Base-by-base conservation (phyloP, 176 grass and related monocot species). In the Oryza australiensis region DNA sequence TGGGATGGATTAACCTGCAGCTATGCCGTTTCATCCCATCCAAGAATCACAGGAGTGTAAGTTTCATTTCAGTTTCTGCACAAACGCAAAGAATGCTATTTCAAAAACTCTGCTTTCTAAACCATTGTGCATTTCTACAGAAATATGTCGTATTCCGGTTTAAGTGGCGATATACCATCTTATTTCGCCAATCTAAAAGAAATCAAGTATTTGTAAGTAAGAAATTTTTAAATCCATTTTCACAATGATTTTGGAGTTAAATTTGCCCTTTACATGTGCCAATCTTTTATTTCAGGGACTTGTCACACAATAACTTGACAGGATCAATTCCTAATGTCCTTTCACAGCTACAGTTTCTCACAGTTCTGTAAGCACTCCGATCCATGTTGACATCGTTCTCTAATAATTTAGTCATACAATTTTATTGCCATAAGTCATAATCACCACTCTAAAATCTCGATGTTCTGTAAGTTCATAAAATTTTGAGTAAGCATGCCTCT, bases 231-330 rank as follows among this genome's bases (percentile, higher is more conserved):
- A 0, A 1, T 22, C 26, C 6, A 10, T 55, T 37, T 77, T 67
- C 7, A 40, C 3, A 23, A 6, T 40, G 22, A 41, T 38, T 76
- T 16, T 62, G 22, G 10, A 27, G 7, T 40, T 10, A 59, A 60
- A 2, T 32, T 24, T 22, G n/a, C 0, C 38, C 7, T 1, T 2
- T 24, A 9, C 0, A 33, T 37, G 1, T 40, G 3, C 6, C 5
- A 18, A 0, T 26, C 12, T 12, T 40, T 18, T 26, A 38, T 92
- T 90, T 77, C 81, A 94, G 89, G 74, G 89, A 94, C 41, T 82
- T 90, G 38, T 94, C 92, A 13, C 13, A 94, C 83, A 94, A 94
- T 34, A 91, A 87, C 38, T 86, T 94, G 83, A 85, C 62, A 12
- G 87, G 89, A 9, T 22, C 70, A 63, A 87, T 94, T 78, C 92